phyloP scores from a whole-genome alignment of 495 filamentous ascomycete species.

The Acidiella bohemica region DNA sequence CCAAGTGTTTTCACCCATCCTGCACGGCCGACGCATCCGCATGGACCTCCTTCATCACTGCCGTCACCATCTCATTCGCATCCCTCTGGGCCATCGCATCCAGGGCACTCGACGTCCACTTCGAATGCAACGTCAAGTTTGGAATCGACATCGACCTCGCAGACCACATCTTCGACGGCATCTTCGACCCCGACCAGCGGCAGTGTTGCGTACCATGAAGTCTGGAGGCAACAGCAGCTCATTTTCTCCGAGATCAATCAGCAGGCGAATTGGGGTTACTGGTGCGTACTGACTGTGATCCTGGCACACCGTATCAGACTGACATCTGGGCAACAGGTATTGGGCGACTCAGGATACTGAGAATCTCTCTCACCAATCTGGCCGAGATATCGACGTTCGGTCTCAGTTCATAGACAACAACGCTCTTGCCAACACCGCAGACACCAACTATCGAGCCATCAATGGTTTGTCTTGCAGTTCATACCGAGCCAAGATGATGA shows the following conservation, averaged over 20 bases:
- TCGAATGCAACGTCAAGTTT: not conserved
- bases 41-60: no score
- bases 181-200: constrained; percentile 1
- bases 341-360: constrained; percentile 38
- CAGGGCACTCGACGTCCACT: no score
- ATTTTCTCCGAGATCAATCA: constrained; percentile 60
- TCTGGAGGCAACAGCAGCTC: constrained; percentile 49
- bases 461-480: constrained; percentile 10
- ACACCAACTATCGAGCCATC: constrained; percentile 42
- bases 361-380: constrained; percentile 33
- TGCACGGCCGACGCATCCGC: no score
- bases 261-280: constrained; percentile 78
- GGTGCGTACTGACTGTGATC: constrained; percentile 18
- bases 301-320: no score
- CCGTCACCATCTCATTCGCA: no score
- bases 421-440: constrained; percentile 33
- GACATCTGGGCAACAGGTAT: constrained; percentile 28
- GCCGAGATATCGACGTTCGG: constrained; percentile 37
- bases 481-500: not conserved
- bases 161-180: not conserved
- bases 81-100: no score
- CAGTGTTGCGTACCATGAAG: constrained; percentile 42
- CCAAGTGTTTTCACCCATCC: no score
- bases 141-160: not conserved
- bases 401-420: constrained; percentile 35